Conservation (phyloP, 1,139 yeast genomes). For the Debaryomycetaceae sp. region DNA sequence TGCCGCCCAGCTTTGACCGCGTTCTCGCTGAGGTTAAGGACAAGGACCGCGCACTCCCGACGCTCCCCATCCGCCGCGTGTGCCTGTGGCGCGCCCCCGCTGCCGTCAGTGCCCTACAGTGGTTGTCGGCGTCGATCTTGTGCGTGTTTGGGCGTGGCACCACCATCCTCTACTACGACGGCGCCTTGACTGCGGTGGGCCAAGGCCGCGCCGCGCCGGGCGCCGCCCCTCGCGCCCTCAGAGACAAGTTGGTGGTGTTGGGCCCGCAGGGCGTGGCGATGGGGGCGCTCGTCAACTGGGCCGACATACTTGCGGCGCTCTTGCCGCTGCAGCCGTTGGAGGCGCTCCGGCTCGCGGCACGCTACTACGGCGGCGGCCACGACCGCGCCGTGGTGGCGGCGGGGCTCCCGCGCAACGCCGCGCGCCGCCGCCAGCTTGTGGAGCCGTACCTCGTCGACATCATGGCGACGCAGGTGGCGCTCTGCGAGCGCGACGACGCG, state of each 20-base stretch:
- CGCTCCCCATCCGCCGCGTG: slow-evolving; percentile 38
- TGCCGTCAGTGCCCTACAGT: slow-evolving; percentile 47
- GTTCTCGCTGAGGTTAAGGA: slow-evolving; percentile 34
- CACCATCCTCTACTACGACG: neutral
- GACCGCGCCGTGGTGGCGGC: slow-evolving; percentile 42
- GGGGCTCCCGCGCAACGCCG: slow-evolving; percentile 51
- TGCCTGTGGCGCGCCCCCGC: slow-evolving; percentile 39
- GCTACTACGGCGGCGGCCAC: slow-evolving; percentile 45
- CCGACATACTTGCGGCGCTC: slow-evolving; percentile 52
- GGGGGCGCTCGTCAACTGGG: slow-evolving; percentile 71
- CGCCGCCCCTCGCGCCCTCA: slow-evolving; percentile 19
- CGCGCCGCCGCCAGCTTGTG: slow-evolving; percentile 44
- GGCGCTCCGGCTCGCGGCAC: too few relatives aligned
- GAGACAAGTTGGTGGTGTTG: slow-evolving; percentile 23
- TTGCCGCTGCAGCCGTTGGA: too few relatives aligned
- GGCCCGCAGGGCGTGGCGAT: slow-evolving; percentile 33
- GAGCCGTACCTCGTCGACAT: slow-evolving; percentile 54
- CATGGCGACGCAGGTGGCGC: slow-evolving; percentile 30
- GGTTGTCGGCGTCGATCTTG: slow-evolving; percentile 54
- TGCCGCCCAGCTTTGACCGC: slow-evolving; percentile 26
- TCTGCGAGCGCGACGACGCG: slow-evolving; percentile 7
- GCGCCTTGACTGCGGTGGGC: slow-evolving; percentile 1
- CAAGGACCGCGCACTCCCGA: slow-evolving; percentile 34
- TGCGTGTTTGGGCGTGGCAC: slow-evolving; percentile 23
- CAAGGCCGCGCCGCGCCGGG: neutral